phyloP scores from a whole-genome alignment of 306 rosid species.

The Sicyos baderoa region DNA sequence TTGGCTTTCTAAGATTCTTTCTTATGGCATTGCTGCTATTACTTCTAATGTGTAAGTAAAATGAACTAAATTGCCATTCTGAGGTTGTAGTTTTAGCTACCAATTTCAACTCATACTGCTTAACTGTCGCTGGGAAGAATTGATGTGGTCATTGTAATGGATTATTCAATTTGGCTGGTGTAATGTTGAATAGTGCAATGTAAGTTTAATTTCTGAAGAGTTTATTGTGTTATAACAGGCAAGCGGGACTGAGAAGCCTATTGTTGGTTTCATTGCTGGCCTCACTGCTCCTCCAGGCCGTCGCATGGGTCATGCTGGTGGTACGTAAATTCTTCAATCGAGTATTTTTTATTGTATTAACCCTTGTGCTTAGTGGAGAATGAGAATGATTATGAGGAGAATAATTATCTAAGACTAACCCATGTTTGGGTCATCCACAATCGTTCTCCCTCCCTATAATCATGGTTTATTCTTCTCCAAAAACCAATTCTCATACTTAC shows the following conservation, averaged over 20 bases:
- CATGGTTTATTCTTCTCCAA: no score
- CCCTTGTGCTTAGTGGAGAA: no score
- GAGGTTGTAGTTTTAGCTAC: neutral
- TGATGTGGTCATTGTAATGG: neutral
- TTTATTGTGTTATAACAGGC: slow-evolving; percentile 44
- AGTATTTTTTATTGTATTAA: neutral
- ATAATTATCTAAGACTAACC: no score
- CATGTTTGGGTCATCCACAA: no score
- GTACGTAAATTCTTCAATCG: slow-evolving; percentile 26
- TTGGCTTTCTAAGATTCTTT: no score
- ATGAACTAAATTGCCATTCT: neutral
- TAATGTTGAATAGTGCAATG: neutral
- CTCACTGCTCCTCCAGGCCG: slow-evolving; percentile 99
- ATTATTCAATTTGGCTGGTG: neutral
- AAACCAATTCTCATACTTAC: no score
- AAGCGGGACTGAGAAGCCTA: slow-evolving; percentile 92
- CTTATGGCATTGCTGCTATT: neutral
- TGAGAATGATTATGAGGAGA: no score
- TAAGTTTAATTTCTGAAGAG: slow-evolving; percentile 1
- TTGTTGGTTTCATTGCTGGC: slow-evolving; percentile 97
- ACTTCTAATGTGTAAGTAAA: neutral
- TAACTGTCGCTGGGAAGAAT: neutral
- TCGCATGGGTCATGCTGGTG: slow-evolving; percentile 99
- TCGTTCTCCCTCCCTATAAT: no score
- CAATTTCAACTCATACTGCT: neutral